Evolutionary conservation across 345 rosid genomes (phyloP).

Genomic region (Eucalyptus brandiana): DNA sequence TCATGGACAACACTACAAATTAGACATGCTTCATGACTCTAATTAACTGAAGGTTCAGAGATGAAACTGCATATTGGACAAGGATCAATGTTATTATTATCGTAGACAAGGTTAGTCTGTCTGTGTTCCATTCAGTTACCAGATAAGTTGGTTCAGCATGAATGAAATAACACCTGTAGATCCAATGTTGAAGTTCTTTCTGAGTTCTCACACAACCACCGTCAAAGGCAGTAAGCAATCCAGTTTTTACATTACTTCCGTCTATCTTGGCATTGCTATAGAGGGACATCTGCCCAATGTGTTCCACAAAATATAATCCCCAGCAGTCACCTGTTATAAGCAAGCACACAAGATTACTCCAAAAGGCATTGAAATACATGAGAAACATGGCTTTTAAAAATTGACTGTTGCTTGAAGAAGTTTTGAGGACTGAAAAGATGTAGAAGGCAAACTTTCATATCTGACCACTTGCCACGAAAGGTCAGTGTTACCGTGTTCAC

Average conservation of each 20-base stretch:
- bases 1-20: neutral
- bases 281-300: slow-evolving; percentile 89
- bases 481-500: neutral
- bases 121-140: neutral
- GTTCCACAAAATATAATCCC: slow-evolving; percentile 92
- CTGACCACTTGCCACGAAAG: neutral
- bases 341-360: neutral
- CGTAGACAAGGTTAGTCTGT: neutral
- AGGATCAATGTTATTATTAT: neutral
- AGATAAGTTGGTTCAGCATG: neutral
- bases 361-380: neutral
- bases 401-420: neutral
- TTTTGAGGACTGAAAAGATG: neutral
- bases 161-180: neutral
- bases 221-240: neutral
- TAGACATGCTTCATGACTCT: neutral
- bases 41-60: neutral
- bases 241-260: neutral
- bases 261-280: slow-evolving; percentile 15
- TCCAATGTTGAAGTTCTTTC: neutral
- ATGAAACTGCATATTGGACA: neutral
- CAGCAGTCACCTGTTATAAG: slow-evolving; percentile 49
- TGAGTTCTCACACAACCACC: neutral
- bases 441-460: neutral
- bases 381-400: neutral